Percentiles rank a stretch among this genome's conserved stretches.
These are phyloP conservation scores for Agastache rugosa DNA, from an alignment of 257 asterid genomes.

Conservation along the genomic window DNA sequence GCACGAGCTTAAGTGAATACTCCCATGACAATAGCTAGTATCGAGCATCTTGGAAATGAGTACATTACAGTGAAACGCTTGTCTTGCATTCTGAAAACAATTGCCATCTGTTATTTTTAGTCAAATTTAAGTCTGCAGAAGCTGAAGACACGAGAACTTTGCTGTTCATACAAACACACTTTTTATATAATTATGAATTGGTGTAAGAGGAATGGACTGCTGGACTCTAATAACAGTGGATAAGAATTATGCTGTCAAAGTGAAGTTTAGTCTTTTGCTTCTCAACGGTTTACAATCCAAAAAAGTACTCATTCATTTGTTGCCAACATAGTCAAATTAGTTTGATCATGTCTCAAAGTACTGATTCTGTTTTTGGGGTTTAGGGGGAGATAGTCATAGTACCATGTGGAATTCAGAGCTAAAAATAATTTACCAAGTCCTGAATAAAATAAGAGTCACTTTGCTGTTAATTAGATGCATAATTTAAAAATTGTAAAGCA, in stretches of 20 bases:
- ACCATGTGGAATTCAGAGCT: neutral
- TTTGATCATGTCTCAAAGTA: neutral
- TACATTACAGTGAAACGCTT: neutral
- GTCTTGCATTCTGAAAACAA: neutral
- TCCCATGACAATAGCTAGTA: neutral
- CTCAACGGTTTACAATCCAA: neutral
- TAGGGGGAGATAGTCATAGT: neutral
- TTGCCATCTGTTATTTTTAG: neutral
- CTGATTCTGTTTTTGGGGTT: neutral
- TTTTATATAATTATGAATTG: neutral
- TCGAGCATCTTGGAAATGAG: neutral
- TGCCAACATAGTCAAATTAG: conserved; percentile 5
- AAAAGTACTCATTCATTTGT: neutral
- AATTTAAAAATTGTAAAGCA: conserved; percentile 52
- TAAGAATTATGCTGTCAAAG: no score
- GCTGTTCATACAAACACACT: neutral
- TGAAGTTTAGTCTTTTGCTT: neutral
- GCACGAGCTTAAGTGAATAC: neutral
- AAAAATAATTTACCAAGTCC: neutral
- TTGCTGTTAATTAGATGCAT: neutral
- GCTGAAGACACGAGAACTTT: neutral
- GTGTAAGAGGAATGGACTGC: neutral
- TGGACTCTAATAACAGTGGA: neutral
- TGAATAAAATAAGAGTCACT: conserved; percentile 1
- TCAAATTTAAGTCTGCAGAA: neutral